Conservation (phyloP, 345 rosid species). For the Lumnitzera racemosa region DNA sequence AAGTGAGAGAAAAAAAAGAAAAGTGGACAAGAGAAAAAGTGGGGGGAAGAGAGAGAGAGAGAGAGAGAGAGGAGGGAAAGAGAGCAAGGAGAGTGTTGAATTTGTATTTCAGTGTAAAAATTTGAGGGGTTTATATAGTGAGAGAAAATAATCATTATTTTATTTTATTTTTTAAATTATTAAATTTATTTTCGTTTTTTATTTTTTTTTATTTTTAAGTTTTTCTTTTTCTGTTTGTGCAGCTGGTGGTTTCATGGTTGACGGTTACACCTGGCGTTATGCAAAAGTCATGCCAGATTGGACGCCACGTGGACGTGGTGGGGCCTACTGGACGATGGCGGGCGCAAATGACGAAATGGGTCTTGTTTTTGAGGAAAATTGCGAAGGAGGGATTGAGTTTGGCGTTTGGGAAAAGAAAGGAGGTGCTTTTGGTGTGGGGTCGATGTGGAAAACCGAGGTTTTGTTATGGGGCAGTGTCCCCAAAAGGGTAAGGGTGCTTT, state of each 20-base stretch:
- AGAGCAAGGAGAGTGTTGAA: conserved; percentile 1
- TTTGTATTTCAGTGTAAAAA: too few relatives aligned
- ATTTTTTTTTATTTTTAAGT: neutral
- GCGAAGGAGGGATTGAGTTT: conserved; percentile 9
- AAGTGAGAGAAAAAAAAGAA: conserved; percentile 10
- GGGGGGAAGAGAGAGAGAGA: conserved; percentile 6
- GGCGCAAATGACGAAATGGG: neutral
- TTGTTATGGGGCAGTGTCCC: conserved; percentile 6
- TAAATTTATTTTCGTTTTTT: neutral
- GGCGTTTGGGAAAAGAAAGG: conserved; percentile 5
- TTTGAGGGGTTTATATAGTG: conserved; percentile 20
- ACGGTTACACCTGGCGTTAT: conserved; percentile 36
- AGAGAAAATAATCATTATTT: conserved; percentile 29
- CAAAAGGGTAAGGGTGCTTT: conserved; percentile 18
- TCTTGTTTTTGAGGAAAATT: neutral
- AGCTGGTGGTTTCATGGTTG: conserved; percentile 32
- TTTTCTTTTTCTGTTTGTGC: conserved; percentile 4
- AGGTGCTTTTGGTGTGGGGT: conserved; percentile 10
- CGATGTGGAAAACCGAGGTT: conserved; percentile 36
- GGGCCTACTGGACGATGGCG: conserved; percentile 3
- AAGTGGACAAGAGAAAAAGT: neutral
- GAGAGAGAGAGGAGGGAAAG: conserved; percentile 14
- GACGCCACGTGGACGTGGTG: conserved; percentile 12
- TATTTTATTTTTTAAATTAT: neutral
- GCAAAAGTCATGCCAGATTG: conserved; percentile 14